These are phyloP conservation scores for Entomortierella chlamydospora DNA, from an alignment of 192 early-diverging fungal species.

Conservation along the genomic window DNA sequence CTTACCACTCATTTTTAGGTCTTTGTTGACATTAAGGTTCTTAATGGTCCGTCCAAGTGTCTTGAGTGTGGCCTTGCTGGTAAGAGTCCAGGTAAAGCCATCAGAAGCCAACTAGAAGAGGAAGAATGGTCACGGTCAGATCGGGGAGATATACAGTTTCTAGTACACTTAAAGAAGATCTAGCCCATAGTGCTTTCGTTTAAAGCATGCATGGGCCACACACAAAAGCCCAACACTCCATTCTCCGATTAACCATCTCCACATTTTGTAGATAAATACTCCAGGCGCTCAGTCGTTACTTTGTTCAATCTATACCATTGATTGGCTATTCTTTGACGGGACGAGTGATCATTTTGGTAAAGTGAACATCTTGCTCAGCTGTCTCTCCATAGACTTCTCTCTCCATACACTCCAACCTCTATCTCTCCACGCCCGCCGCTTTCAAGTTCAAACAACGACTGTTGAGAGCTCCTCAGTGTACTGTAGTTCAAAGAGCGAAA, in stretches of 20 bases:
- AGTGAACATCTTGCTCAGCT: conserved; percentile 2
- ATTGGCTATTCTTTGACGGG: too few relatives aligned
- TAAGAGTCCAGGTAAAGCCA: conserved; percentile 29
- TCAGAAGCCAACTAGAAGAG: conserved; percentile 25
- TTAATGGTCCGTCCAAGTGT: conserved; percentile 42
- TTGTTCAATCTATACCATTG: background rate
- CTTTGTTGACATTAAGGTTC: conserved; percentile 38
- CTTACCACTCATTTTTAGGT: conserved; percentile 41
- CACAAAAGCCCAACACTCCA: background rate
- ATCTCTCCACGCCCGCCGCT: background rate
- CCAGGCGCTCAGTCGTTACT: background rate
- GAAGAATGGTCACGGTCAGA: too few relatives aligned
- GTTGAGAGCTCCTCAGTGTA: too few relatives aligned
- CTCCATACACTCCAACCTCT: background rate
- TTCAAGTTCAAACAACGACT: too few relatives aligned
- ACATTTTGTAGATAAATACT: background rate
- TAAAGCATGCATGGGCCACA: conserved; percentile 5
- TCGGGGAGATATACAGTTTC: too few relatives aligned
- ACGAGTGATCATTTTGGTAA: background rate
- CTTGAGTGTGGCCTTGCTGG: conserved; percentile 40
- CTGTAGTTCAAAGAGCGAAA: too few relatives aligned
- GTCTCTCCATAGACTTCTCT: too few relatives aligned
- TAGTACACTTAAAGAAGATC: too few relatives aligned
- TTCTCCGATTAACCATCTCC: conserved; percentile 6
- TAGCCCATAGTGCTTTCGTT: too few relatives aligned